Percentiles rank a stretch among this genome's conserved stretches.
These are phyloP conservation scores for Metarhizium rileyi DNA, from an alignment of 2,329 filamentous ascomycete species.

Conservation along the genomic window DNA sequence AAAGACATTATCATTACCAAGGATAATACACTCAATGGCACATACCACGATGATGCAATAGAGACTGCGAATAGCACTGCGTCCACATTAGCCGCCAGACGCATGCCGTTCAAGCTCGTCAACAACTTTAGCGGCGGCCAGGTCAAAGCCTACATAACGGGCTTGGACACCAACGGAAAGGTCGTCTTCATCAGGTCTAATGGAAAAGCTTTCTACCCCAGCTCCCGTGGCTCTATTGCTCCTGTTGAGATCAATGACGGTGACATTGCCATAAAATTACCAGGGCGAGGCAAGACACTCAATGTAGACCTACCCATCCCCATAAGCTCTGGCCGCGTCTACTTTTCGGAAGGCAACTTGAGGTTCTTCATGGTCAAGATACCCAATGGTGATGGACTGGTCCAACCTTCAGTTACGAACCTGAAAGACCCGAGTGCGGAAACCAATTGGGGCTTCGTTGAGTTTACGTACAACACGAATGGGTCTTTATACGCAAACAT, in stretches of 20 bases:
- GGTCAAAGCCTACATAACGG: slow-evolving; percentile 36
- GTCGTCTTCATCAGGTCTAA: slow-evolving; percentile 34
- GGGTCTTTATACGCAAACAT: slow-evolving; percentile 36
- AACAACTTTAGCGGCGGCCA: slow-evolving; percentile 31
- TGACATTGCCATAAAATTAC: slow-evolving; percentile 32
- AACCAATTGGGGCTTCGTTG: slow-evolving; percentile 40
- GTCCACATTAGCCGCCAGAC: too few species aligned
- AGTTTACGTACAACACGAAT: slow-evolving; percentile 33
- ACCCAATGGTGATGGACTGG: slow-evolving; percentile 25
- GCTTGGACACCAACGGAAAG: slow-evolving; percentile 27
- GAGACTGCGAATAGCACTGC: too few species aligned
- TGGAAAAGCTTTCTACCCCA: slow-evolving; percentile 33
- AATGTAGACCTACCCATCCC: slow-evolving; percentile 30
- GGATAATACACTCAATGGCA: slow-evolving; percentile 30
- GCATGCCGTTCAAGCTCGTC: slow-evolving; percentile 24
- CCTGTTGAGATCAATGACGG: slow-evolving; percentile 29
- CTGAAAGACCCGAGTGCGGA: slow-evolving; percentile 31
- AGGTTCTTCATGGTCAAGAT: slow-evolving; percentile 31
- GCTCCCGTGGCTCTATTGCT: slow-evolving; percentile 20
- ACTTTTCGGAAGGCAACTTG: slow-evolving; percentile 33
- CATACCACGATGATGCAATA: slow-evolving; percentile 14
- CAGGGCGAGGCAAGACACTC: slow-evolving; percentile 24
- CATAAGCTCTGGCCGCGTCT: slow-evolving; percentile 32
- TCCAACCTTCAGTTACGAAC: slow-evolving; percentile 38
- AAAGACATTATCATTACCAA: slow-evolving; percentile 26